Base-by-base conservation (phyloP, 2,329 filamentous ascomycete species). In the Scopulariopsis brevicaulis region DNA sequence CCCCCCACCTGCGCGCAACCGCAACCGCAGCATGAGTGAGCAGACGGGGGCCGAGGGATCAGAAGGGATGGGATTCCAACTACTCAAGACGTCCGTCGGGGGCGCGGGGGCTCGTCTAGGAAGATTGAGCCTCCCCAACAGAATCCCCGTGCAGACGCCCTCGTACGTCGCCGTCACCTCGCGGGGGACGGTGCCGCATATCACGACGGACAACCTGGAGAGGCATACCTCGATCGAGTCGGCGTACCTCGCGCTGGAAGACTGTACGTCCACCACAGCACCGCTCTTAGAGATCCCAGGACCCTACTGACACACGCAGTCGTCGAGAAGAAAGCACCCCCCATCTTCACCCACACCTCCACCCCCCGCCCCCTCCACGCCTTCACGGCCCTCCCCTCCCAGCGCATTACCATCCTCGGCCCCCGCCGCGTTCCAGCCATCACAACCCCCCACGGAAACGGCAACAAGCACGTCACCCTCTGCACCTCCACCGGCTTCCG, bases 401-500 rank as follows among this genome's bases (percentile, higher is more conserved):
- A 84, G 18, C 74, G 84, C 35, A 70, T 87, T 53, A 81, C 90
- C 8, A 72, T 99, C 2, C 74, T 99, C 4, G 89, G 86, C 12
- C 81, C 93, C 0, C 85, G 94, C 57, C 81, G 93, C 35, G 83
- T 86, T 54, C 89, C 92, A 1, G 83, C 90, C 1, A 85, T 96
- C 22, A 72, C 79, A 10, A 83, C 86, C 7, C 88, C 89, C 0
- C 76, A 84, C 62, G 82, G 82, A 22, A 91, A 94, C 68, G 85
- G 84, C 10, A 81, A 86, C 61, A 81, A 81, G 46, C 80, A 84
- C 53, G 77, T 97, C 50, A 84, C 87, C 20, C 80, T 97, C 54
- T 85, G 89, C 67, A 96, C 94, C 2, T 93, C 91, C 0, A 89
- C 90, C 1, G 94, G 94, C 34, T 96, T 95, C 71, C 81, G 83